These are phyloP conservation scores for Tylopilus orsonianus DNA, from an alignment of 1,284 basidiomycete species.

Conservation along the genomic window DNA sequence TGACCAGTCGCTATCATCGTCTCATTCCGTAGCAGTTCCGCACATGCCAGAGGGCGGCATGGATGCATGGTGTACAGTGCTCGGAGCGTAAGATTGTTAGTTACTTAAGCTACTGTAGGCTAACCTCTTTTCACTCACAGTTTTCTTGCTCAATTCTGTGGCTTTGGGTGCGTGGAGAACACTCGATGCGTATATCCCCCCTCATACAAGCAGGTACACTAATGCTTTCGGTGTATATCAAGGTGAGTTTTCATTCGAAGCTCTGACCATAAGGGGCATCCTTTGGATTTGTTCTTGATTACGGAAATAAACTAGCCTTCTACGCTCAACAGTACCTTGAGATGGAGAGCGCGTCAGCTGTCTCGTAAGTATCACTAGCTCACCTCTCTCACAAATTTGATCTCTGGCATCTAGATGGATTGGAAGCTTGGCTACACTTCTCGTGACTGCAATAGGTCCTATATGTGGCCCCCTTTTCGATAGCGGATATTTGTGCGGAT, in stretches of 20 bases:
- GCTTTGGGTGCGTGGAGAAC: conserved; percentile 23
- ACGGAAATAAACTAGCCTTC: conserved; percentile 19
- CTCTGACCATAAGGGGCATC: too few relatives aligned
- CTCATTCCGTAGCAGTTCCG: too few relatives aligned
- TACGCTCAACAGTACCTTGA: conserved; percentile 34
- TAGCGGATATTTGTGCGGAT: conserved; percentile 34
- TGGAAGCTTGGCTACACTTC: conserved; percentile 24
- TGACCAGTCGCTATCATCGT: too few relatives aligned
- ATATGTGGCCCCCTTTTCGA: conserved; percentile 31
- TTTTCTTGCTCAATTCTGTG: conserved; percentile 31
- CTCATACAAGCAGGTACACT: conserved; percentile 19
- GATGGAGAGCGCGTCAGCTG: conserved; percentile 28
- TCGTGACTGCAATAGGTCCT: conserved; percentile 23
- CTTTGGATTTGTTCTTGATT: neutral
- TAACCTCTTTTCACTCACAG: conserved; percentile 15
- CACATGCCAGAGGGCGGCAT: conserved; percentile 32
- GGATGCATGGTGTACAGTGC: conserved; percentile 31
- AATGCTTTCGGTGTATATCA: conserved; percentile 34
- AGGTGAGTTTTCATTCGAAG: conserved; percentile 25
- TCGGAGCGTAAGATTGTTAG: conserved; percentile 25
- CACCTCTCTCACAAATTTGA: neutral
- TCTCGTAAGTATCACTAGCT: conserved; percentile 27
- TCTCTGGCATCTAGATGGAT: conserved; percentile 26
- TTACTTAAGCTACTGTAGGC: neutral
- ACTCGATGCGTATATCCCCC: neutral